Percentiles rank a stretch among this genome's conserved stretches.
phyloP scores from a whole-genome alignment of 306 rosid genomes.

The Urtica urens region DNA sequence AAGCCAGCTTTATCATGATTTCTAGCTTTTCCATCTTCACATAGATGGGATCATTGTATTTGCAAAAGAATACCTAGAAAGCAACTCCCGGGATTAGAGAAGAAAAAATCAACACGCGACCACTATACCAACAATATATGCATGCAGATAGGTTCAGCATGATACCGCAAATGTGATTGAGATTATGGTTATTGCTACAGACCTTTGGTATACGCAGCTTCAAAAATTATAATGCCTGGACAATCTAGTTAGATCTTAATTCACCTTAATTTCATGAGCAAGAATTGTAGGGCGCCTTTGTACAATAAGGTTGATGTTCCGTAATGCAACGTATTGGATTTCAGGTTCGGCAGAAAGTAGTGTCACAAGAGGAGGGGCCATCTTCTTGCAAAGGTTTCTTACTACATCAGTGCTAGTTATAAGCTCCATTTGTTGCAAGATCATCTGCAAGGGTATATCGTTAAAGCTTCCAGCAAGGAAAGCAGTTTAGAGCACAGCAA shows the following conservation, averaged over 20 bases:
- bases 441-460: conserved; percentile 58
- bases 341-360: conserved; percentile 97
- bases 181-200: too few species aligned
- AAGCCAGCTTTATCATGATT: conserved; percentile 98
- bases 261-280: conserved; percentile 99
- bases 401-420: conserved; percentile 91
- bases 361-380: conserved; percentile 99
- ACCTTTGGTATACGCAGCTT: too few species aligned
- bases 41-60: conserved; percentile 97
- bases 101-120: conserved; percentile 12
- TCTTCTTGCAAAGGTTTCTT: conserved; percentile 98
- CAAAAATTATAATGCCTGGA: background rate
- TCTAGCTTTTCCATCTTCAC: conserved; percentile 98
- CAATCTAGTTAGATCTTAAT: background rate
- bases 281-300: conserved; percentile 97
- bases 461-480: conserved; percentile 4
- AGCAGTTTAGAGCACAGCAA: conserved; percentile 13
- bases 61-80: conserved; percentile 91
- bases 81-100: conserved; percentile 15
- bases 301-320: conserved; percentile 96
- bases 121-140: background rate
- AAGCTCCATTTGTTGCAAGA: conserved; percentile 99
- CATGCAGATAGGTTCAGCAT: too few species aligned
- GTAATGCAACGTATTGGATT: conserved; percentile 95
- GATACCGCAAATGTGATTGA: too few species aligned